Conservation (phyloP, 2,329 filamentous ascomycete genomes). For the Exophiala sp. region DNA sequence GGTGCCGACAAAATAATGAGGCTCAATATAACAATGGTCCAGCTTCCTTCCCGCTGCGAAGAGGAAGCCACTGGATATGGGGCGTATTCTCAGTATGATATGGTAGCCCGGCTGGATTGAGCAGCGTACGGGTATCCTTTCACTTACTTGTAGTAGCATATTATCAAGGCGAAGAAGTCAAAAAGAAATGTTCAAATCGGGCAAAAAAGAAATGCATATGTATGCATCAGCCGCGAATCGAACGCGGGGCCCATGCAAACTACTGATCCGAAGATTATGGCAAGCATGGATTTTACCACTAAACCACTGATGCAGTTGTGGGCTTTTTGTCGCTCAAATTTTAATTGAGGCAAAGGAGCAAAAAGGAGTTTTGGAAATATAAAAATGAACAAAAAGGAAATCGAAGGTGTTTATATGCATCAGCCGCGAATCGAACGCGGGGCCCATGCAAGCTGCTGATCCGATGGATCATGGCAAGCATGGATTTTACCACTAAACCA, state of each 20-base stretch:
- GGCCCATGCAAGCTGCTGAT: constrained; percentile 40
- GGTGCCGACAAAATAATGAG: no score
- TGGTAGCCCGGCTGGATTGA: no score
- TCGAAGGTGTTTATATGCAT: background rate
- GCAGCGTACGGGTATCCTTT: no score
- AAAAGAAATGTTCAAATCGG: background rate
- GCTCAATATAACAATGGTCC: no score
- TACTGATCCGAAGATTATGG: background rate
- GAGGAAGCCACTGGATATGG: no score
- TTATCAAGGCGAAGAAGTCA: background rate
- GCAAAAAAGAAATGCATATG: constrained; percentile 1
- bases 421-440: constrained; percentile 38
- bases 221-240: constrained; percentile 31
- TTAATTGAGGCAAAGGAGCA: background rate
- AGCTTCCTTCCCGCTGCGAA: no score
- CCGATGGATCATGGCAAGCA: background rate
- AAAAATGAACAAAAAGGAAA: constrained; percentile 2
- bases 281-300: constrained; percentile 1
- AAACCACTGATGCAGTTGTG: constrained; percentile 1
- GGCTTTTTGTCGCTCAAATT: background rate
- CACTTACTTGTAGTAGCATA: no score
- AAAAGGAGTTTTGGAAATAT: background rate
- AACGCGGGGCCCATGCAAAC: constrained; percentile 46
- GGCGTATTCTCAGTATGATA: no score
- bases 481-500: constrained; percentile 1